Evolutionary conservation across 495 filamentous ascomycete genomes (phyloP).

Genomic region (Xylaria palmicola): DNA sequence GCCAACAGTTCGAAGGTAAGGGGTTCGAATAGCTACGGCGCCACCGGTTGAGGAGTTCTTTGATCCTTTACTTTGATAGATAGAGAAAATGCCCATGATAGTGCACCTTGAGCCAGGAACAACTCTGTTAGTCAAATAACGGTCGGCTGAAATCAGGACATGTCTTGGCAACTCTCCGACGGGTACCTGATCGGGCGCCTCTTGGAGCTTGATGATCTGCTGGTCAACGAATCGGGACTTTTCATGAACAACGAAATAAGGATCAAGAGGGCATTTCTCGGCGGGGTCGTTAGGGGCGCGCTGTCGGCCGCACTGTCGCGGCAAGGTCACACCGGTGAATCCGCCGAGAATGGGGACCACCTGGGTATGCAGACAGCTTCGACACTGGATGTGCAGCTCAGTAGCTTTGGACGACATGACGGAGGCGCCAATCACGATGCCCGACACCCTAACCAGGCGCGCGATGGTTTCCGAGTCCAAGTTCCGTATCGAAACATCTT

Average conservation of each 20-base stretch:
- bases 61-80: slow-evolving; percentile 86
- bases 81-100: slow-evolving; percentile 96
- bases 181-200: slow-evolving; percentile 96
- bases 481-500: slow-evolving; percentile 89
- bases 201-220: slow-evolving; percentile 96
- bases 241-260: slow-evolving; percentile 93
- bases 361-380: slow-evolving; percentile 75
- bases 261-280: slow-evolving; percentile 83
- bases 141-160: slow-evolving; percentile 90
- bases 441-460: slow-evolving; percentile 90
- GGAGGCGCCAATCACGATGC: slow-evolving; percentile 96
- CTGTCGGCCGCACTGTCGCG: slow-evolving; percentile 68
- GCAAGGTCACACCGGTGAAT: slow-evolving; percentile 81
- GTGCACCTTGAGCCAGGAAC: slow-evolving; percentile 95
- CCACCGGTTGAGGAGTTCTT: slow-evolving; percentile 69
- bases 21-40: slow-evolving; percentile 92
- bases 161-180: slow-evolving; percentile 96
- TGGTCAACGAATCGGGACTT: slow-evolving; percentile 96
- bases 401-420: slow-evolving; percentile 96
- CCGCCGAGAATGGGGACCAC: slow-evolving; percentile 74
- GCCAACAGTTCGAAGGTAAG: slow-evolving; percentile 92
- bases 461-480: slow-evolving; percentile 92
- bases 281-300: slow-evolving; percentile 56
- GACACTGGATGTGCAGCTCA: slow-evolving; percentile 80
- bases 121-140: slow-evolving; percentile 93